These are phyloP conservation scores for Inonotus obliquus DNA, from an alignment of 1,284 basidiomycete genomes.

Conservation along the genomic window DNA sequence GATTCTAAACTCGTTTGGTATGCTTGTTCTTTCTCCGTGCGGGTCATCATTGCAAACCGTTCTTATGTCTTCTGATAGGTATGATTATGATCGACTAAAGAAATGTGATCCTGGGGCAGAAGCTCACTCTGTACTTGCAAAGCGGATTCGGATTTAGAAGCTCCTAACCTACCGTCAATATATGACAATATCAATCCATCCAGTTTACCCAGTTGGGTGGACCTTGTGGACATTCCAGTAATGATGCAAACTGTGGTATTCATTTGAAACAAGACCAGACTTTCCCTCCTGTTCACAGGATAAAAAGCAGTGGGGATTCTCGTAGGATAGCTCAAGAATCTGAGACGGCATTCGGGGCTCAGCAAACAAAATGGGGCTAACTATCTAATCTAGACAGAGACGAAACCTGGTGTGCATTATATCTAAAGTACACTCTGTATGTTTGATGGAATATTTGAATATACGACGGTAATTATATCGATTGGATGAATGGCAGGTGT, in stretches of 20 bases:
- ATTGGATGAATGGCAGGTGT: neutral
- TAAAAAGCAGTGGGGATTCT: too few species aligned
- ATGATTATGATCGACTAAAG: slow-evolving; percentile 60
- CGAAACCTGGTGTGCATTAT: slow-evolving; percentile 4
- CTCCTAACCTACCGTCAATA: neutral
- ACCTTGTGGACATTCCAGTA: too few species aligned
- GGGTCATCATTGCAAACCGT: neutral
- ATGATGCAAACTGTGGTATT: too few species aligned
- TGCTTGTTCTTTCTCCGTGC: neutral
- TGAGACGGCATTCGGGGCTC: neutral
- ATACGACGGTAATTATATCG: neutral
- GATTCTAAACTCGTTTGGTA: slow-evolving; percentile 62
- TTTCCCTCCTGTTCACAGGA: too few species aligned
- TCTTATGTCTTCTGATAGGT: slow-evolving; percentile 25
- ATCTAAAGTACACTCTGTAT: slow-evolving; percentile 11
- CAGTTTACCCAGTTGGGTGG: too few species aligned
- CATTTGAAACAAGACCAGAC: too few species aligned
- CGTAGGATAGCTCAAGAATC: too few species aligned
- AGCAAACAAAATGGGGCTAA: neutral
- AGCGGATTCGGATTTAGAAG: slow-evolving; percentile 10
- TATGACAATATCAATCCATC: too few species aligned
- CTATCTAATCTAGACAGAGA: neutral
- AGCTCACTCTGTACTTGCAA: slow-evolving; percentile 17
- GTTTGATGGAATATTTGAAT: neutral
- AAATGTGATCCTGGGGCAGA: slow-evolving; percentile 58